Conservation (phyloP, 2,329 filamentous ascomycete genomes). For the Raffaelea deltoideospora region DNA sequence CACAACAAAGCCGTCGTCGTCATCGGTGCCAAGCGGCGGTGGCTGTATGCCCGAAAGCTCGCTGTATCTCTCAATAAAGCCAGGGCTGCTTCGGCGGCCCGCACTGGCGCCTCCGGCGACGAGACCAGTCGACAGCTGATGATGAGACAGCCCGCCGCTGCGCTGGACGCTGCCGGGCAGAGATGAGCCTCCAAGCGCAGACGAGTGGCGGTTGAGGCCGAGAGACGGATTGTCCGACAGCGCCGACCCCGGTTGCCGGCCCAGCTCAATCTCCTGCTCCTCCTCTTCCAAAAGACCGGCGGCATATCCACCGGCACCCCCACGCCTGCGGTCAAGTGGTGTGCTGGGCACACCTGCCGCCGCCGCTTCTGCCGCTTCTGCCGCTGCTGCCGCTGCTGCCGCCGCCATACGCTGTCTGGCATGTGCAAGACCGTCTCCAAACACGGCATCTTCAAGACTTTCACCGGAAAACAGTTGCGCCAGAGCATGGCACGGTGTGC, state of each 20-base stretch:
- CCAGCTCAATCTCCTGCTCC: constrained; percentile 37
- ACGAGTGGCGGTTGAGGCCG: constrained; percentile 37
- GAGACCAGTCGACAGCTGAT: constrained; percentile 23
- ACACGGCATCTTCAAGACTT: constrained; percentile 3
- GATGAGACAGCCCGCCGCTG: constrained; percentile 10
- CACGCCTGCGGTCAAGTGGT: constrained; percentile 1
- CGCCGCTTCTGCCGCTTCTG: neutral
- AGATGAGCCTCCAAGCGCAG: constrained; percentile 25
- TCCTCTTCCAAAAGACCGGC: constrained; percentile 8
- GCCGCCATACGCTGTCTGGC: constrained; percentile 2
- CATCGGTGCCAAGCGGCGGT: no score
- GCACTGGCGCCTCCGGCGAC: constrained; percentile 12
- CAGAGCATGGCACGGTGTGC: constrained; percentile 2
- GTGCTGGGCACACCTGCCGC: constrained; percentile 4
- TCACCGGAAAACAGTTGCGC: constrained; percentile 7
- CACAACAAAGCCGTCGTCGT: constrained; percentile 4
- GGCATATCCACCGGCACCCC: neutral
- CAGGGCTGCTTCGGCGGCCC: constrained; percentile 5
- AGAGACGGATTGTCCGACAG: constrained; percentile 45
- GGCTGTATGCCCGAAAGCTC: no score
- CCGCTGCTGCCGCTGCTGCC: constrained; percentile 1
- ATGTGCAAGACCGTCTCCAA: constrained; percentile 6
- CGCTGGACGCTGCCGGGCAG: constrained; percentile 20
- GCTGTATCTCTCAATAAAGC: constrained; percentile 10
- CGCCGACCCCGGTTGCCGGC: constrained; percentile 49